A percentile compares a stretch with the other conserved stretches of the same genome.
These are phyloP conservation scores for Lentinus brumalis DNA, from an alignment of 768 basidiomycete genomes.

Conservation along the genomic window DNA sequence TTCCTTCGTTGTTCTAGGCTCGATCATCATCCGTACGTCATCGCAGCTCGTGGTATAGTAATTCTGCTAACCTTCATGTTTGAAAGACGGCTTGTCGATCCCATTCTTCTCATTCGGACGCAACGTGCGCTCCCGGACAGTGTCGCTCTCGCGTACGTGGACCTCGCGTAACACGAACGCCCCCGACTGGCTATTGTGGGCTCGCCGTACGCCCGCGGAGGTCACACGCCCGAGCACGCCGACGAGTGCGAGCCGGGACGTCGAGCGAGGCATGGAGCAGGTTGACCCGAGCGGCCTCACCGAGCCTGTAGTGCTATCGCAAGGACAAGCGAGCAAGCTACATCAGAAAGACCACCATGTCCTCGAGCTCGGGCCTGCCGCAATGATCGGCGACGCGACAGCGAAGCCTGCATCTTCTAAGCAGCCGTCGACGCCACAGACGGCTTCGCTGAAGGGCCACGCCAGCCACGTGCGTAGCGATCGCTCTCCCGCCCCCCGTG, in stretches of 20 bases:
- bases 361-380: slow-evolving; percentile 14
- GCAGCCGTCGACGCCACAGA: neutral
- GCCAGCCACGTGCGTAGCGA: neutral
- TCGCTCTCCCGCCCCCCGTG: neutral
- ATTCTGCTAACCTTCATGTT: neutral
- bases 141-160: slow-evolving; percentile 47
- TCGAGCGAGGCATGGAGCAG: slow-evolving; percentile 16
- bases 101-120: slow-evolving; percentile 63
- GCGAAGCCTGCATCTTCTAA: neutral
- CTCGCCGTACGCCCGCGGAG: slow-evolving; percentile 29
- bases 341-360: neutral
- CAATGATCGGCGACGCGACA: slow-evolving; percentile 16
- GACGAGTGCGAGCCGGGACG: neutral
- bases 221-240: slow-evolving; percentile 4
- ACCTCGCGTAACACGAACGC: slow-evolving; percentile 32
- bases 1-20: slow-evolving; percentile 83
- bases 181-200: slow-evolving; percentile 50
- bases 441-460: neutral
- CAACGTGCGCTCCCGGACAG: slow-evolving; percentile 46
- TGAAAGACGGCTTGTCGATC: slow-evolving; percentile 66
- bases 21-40: slow-evolving; percentile 76
- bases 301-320: neutral
- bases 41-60: neutral
- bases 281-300: neutral
- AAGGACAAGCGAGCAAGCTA: neutral